phyloP scores from a whole-genome alignment of 78 protist species.

The Isochrysis galbana region DNA sequence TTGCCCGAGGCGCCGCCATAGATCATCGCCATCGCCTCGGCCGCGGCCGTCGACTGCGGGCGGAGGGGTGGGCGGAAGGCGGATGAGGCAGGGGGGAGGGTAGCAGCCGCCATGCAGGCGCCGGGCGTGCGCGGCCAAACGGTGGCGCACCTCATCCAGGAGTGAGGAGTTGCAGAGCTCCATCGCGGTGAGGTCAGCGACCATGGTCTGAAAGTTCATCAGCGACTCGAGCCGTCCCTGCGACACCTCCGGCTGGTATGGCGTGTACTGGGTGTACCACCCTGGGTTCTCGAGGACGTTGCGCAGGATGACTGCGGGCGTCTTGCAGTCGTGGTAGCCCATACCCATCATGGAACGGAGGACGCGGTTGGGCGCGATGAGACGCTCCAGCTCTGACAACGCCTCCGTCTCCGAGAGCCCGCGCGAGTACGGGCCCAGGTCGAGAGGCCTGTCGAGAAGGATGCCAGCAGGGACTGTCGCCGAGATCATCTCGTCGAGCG shows the following conservation, averaged over 20 bases:
- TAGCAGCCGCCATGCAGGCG: background rate
- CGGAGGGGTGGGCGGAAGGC: background rate
- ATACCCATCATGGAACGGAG: conserved; percentile 38
- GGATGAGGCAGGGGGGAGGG: background rate
- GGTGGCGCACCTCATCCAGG: conserved; percentile 89
- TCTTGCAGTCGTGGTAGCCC: conserved; percentile 76
- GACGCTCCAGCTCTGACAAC: background rate
- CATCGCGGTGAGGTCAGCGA: conserved; percentile 85
- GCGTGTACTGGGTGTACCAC: conserved; percentile 99
- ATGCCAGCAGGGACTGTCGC: conserved; percentile 71
- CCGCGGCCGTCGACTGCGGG: conserved; percentile 94
- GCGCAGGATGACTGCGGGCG: conserved; percentile 88
- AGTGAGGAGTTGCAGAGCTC: conserved; percentile 91
- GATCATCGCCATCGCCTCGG: conserved; percentile 92
- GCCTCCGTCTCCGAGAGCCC: conserved; percentile 12
- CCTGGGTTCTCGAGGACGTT: conserved; percentile 94
- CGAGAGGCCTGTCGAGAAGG: background rate
- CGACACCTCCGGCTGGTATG: conserved; percentile 97
- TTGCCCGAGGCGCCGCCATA: conserved; percentile 25
- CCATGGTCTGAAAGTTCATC: conserved; percentile 84
- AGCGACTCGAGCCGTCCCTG: conserved; percentile 97
- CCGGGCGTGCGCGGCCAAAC: conserved; percentile 29
- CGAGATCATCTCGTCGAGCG: conserved; percentile 70
- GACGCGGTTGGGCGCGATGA: conserved; percentile 60
- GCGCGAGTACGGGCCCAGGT: background rate